Percentiles rank a stretch among this genome's conserved stretches.
These are phyloP conservation scores for Corynascus novoguineensis DNA, from an alignment of 495 filamentous ascomycete species.

Conservation along the genomic window DNA sequence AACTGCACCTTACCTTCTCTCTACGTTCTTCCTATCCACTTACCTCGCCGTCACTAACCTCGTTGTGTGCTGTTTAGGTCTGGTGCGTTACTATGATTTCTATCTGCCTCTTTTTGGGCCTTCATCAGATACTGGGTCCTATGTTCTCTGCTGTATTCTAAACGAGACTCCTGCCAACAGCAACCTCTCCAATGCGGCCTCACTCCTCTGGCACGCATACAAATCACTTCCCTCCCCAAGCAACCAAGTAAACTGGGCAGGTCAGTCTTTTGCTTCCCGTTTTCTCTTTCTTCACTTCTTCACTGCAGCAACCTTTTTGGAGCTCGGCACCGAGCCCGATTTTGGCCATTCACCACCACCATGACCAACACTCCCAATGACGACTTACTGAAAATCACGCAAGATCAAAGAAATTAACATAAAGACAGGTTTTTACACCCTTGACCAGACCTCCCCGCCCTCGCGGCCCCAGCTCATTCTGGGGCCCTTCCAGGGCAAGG, in stretches of 20 bases:
- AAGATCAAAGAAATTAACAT: background rate
- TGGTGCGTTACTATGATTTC: background rate
- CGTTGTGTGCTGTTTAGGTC: background rate
- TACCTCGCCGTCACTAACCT: background rate
- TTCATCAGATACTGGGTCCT: too few relatives aligned
- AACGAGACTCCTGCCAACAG: conserved; percentile 36
- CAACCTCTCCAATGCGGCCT: conserved; percentile 79
- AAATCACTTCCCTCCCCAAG: conserved; percentile 71
- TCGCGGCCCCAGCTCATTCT: conserved; percentile 57
- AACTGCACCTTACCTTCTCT: too few relatives aligned
- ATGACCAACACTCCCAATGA: too few relatives aligned
- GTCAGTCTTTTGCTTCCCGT: too few relatives aligned
- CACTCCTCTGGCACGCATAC: conserved; percentile 82
- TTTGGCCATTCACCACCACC: too few relatives aligned
- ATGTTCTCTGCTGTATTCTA: too few relatives aligned
- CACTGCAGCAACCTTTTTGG: background rate
- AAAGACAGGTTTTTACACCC: conserved; percentile 67
- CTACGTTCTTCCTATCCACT: background rate
- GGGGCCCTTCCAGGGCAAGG: conserved; percentile 83
- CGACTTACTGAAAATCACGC: background rate
- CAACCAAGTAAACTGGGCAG: conserved; percentile 77
- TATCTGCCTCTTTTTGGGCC: too few relatives aligned
- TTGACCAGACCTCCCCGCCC: conserved; percentile 52
- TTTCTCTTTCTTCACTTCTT: background rate
- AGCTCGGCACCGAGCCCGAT: too few relatives aligned